Evolutionary conservation across 2,329 filamentous ascomycete species (phyloP), one percentile per base, ranked within the genome.

Genomic region (Colletotrichum truncatum): DNA sequence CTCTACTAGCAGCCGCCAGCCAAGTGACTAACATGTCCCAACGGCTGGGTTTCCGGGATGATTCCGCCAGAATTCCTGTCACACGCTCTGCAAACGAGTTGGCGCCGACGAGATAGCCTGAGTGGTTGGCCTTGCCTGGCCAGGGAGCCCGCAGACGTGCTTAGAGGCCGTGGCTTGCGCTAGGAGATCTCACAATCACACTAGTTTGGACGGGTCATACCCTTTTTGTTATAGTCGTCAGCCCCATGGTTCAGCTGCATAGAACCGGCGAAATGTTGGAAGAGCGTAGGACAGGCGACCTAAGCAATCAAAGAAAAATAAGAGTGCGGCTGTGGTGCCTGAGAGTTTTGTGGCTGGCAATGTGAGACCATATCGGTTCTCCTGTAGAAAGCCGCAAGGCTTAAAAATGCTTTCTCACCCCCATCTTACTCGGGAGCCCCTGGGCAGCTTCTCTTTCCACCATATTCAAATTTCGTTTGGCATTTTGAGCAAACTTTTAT

Each of bases 171-270:
- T 61, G 62, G 56, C 48, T 60, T 41, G 16, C 62, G 16, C 34
- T 56, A 55, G 43, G 6, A 25, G 23, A 45, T 10, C 21, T 18
- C 36, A 43, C 41, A 8, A 30, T 34, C 8, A 7, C 14, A 14
- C 18, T 21, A 21, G 23, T 16, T n/a, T 28, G 16, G 21, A 45
- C 26, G 34, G 25, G 34, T 52, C 34, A 21, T 55, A n/a, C 56
- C 18, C 18, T 34, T 56, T 55, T 28, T 30, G 63, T 55, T 28
- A 43, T 56, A 51, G 63, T 34, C 12, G 21, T 39, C 57, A 66
- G 57, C 62, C 51, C 30, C 21, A n/a, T n/a, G 14, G 57, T 30
- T 66, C 63, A 66, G 63, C 63, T 56, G 34, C 23, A 21, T 38
- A 21, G 28, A 11, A 6, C 23, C 62, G 32, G 21, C 18, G 18